phyloP scores from a whole-genome alignment of 2,329 filamentous ascomycete species.

The Sclerotiophoma versabilis region DNA sequence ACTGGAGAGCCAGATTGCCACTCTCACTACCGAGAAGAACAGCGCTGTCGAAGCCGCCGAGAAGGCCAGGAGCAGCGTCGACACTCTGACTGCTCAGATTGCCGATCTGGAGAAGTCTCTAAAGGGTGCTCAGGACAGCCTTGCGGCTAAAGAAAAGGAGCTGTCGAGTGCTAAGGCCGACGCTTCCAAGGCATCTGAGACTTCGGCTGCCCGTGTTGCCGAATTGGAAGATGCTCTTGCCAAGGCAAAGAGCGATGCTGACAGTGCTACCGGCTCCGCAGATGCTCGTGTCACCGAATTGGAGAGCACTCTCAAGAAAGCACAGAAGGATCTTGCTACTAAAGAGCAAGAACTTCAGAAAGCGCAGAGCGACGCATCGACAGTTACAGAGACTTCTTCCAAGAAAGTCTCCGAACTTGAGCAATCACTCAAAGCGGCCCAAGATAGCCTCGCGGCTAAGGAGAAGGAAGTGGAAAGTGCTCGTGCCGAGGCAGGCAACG shows the following conservation, averaged over 20 bases:
- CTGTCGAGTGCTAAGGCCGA: conserved; percentile 23
- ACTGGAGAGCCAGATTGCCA: conserved; percentile 27
- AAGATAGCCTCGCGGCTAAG: conserved; percentile 32
- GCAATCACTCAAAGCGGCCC: conserved; percentile 29
- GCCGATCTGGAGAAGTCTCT: conserved; percentile 23
- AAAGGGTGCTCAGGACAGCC: conserved; percentile 20
- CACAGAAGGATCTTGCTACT: conserved; percentile 24
- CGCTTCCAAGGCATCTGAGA: conserved; percentile 22
- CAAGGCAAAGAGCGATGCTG: conserved; percentile 15
- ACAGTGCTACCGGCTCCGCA: conserved; percentile 19
- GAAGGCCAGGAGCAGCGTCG: conserved; percentile 32
- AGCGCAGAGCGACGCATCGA: conserved; percentile 26
- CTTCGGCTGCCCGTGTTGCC: conserved; percentile 19
- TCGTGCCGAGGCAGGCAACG: conserved; percentile 25
- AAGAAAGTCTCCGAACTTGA: conserved; percentile 37
- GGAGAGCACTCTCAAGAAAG: conserved; percentile 22
- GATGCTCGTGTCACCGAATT: conserved; percentile 25
- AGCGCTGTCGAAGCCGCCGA: conserved; percentile 34
- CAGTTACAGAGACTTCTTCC: conserved; percentile 12
- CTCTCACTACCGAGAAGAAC: conserved; percentile 30
- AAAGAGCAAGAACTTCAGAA: conserved; percentile 34
- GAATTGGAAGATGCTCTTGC: conserved; percentile 22
- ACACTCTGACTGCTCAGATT: conserved; percentile 33
- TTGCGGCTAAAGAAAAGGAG: conserved; percentile 23
- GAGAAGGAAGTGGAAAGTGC: conserved; percentile 30